Evolutionary conservation across 192 early-diverging fungal genomes (phyloP), one percentile per base, ranked within the genome.

Genomic region (Chytriomyces sp.): DNA sequence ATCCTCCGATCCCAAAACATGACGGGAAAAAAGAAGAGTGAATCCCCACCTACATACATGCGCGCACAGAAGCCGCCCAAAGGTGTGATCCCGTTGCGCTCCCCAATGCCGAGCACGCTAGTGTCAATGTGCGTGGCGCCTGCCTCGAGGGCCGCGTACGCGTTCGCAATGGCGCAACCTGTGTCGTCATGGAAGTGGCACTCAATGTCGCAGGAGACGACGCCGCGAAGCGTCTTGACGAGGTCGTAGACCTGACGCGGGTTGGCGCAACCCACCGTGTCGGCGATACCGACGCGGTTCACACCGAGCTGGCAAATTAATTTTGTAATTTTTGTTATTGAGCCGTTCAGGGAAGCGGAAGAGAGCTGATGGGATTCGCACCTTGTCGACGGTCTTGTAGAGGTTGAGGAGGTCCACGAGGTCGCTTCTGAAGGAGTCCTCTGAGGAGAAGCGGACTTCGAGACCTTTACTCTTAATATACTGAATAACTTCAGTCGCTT

Each of bases 171-270:
- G 52, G 94, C 94, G 78, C 96, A 98, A 57, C 94, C 94, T n/a
- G 96, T 98, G 80, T 98, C 96, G 81, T 98, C 93, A 80, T 98
- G 96, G 91, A 98, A 98, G 80, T 98, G 96, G 79, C 93, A 93
- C 80, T 98, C 96, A 73, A 98, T 98, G 76, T 98, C 96, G 81
- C 95, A 97, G 44, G 91, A 94, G 28, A 98, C 94, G 52, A 98
- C 93, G 57, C 88, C 86, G 64, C 96, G 90, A 28, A 98, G 85
- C 30, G 96, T 98, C 75, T 92, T 89, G 59, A 98, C 94, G 28
- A 98, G 89, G 70, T 98, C 96, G 70, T 95, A 95, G 30, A 98
- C 96, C 86, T 98, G 96, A 60, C 93, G 89, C 62, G 96, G 95
- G 75, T 95, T 93, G 33, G 96, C 96, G 73, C 96, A 98, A 7